These are phyloP conservation scores for Euptelea pleiosperma DNA, from an alignment of 164 flowering plant genomes.

Conservation along the genomic window DNA sequence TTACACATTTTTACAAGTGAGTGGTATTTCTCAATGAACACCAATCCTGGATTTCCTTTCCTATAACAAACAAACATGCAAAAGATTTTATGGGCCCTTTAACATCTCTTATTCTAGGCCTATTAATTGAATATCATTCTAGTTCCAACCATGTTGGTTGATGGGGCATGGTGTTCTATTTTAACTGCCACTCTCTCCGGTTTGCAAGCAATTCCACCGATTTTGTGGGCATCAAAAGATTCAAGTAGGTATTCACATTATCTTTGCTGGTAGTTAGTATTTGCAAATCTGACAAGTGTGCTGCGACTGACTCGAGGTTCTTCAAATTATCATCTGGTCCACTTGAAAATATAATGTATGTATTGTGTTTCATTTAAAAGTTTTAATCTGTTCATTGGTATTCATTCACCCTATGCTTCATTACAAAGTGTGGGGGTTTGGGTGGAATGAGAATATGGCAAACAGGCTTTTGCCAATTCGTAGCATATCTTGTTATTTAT, in stretches of 20 bases:
- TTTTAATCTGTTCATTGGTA: constrained; percentile 24
- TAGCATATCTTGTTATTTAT: constrained; percentile 44
- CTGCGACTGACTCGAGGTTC: constrained; percentile 40
- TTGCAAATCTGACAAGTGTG: constrained; percentile 50
- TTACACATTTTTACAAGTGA: constrained; percentile 27
- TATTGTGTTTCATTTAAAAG: constrained; percentile 34
- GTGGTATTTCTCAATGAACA: constrained; percentile 33
- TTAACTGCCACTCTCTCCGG: constrained; percentile 33
- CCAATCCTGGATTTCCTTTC: constrained; percentile 6
- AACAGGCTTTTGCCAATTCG: constrained; percentile 42
- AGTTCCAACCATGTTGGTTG: constrained; percentile 28
- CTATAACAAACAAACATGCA: constrained; percentile 9
- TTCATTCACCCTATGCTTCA: constrained; percentile 41
- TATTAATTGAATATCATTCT: constrained; percentile 17
- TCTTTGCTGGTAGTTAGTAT: constrained; percentile 37
- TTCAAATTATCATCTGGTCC: constrained; percentile 33
- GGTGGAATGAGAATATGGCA: constrained; percentile 51
- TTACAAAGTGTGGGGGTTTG: constrained; percentile 44
- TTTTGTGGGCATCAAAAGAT: constrained; percentile 54
- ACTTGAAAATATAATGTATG: constrained; percentile 41
- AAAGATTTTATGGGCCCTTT: constrained; percentile 17
- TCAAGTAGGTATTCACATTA: constrained; percentile 66
- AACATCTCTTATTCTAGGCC: constrained; percentile 10
- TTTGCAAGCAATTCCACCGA: constrained; percentile 51
- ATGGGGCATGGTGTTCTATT: constrained; percentile 31